Evolutionary conservation across 495 filamentous ascomycete genomes (phyloP).

Genomic region (Neurospora hispaniola): DNA sequence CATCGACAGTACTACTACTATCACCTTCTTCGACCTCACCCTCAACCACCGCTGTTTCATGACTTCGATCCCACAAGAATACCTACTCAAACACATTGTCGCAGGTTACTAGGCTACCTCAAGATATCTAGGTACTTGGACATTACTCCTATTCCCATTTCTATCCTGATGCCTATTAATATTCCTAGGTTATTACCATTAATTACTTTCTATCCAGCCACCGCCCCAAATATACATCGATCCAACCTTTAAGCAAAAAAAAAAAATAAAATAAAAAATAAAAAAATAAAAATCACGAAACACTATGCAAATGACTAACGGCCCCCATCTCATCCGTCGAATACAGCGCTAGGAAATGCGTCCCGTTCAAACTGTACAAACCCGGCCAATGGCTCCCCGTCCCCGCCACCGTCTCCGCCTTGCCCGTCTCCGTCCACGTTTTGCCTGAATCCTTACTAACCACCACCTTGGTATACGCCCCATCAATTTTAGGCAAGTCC

Average conservation of each 20-base stretch:
- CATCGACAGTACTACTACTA: no score
- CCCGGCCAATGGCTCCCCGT: slow-evolving; percentile 32
- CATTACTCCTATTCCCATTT: no score
- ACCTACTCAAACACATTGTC: no score
- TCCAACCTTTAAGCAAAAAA: no score
- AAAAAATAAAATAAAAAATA: no score
- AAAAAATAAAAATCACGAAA: no score
- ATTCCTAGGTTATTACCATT: neutral
- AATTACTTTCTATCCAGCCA: neutral
- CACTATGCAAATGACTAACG: slow-evolving; percentile 1
- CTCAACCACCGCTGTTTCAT: no score
- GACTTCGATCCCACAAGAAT: no score
- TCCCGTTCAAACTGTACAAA: slow-evolving; percentile 23
- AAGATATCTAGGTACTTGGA: no score
- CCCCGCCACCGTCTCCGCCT: slow-evolving; percentile 23
- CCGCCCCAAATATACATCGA: neutral
- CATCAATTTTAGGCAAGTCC: slow-evolving; percentile 11
- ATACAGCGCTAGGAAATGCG: slow-evolving; percentile 28
- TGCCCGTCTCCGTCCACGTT: slow-evolving; percentile 1
- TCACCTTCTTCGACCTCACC: no score
- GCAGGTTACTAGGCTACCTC: no score
- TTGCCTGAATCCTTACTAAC: neutral
- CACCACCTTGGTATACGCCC: slow-evolving; percentile 12
- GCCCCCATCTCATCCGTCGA: slow-evolving; percentile 25
- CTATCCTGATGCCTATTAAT: no score